Percentiles rank a stretch among this genome's conserved stretches.
phyloP scores from a whole-genome alignment of 1,139 yeast species.

The Tardiomyces digboiensis region DNA sequence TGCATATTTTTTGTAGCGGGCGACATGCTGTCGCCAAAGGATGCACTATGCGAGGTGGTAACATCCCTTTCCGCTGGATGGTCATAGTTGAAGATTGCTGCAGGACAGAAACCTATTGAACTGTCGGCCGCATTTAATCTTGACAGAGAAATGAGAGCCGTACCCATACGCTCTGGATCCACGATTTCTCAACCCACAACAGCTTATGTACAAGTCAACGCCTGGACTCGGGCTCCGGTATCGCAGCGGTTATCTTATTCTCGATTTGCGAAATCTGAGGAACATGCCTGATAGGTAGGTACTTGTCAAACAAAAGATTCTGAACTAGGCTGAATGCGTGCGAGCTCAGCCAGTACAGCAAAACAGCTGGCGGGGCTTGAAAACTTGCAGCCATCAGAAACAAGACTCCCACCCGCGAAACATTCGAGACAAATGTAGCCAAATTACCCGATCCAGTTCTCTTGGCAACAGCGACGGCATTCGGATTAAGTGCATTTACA shows the following conservation, averaged over 20 bases:
- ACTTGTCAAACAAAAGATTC: slow-evolving; percentile 59
- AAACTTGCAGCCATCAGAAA: slow-evolving; percentile 77
- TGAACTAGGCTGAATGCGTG: slow-evolving; percentile 68
- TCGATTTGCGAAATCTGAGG: background rate
- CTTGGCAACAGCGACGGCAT: slow-evolving; percentile 15
- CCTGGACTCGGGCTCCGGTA: no score
- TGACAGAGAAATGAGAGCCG: no score
- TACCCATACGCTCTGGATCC: no score
- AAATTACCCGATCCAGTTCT: slow-evolving; percentile 19
- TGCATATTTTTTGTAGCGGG: no score
- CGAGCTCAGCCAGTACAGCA: slow-evolving; percentile 81
- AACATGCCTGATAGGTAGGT: slow-evolving; percentile 37
- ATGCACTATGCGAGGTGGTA: no score
- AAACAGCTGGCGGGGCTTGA: slow-evolving; percentile 77
- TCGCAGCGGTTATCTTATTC: background rate
- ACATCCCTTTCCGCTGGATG: no score
- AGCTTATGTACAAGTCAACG: no score
- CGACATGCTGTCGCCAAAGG: no score
- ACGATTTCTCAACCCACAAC: no score
- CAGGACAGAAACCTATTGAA: no score
- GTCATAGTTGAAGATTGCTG: no score
- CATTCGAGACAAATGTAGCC: slow-evolving; percentile 45
- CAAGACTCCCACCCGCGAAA: slow-evolving; percentile 66
- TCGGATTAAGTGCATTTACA: slow-evolving; percentile 40
- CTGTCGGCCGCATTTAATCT: no score